Percentiles rank a stretch among this genome's conserved stretches.
Evolutionary conservation across 2,329 filamentous ascomycete genomes (phyloP).

Genomic region (Diplodia mutila): DNA sequence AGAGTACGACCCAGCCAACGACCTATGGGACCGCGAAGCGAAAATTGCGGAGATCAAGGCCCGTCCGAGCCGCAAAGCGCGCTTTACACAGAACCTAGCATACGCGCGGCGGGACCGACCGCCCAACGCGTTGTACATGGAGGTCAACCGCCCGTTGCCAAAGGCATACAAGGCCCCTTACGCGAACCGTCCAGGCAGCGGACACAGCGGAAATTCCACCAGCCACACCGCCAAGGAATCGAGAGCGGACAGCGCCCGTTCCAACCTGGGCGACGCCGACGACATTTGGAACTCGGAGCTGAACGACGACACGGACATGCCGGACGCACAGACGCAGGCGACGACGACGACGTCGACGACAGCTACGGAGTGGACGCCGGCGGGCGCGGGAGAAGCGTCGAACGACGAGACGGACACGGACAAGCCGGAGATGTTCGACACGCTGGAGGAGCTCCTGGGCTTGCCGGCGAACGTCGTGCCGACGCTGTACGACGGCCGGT

Average conservation of each 20-base stretch:
- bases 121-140: background rate
- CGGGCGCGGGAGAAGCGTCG: background rate
- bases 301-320: conserved; percentile 18
- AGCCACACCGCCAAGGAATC: background rate
- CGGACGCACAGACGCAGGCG: background rate
- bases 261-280: background rate
- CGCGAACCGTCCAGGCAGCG: background rate
- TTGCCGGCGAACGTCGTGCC: conserved; percentile 34
- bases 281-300: background rate
- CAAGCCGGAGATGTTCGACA: conserved; percentile 6
- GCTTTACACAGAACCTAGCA: background rate
- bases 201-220: background rate
- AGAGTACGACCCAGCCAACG: conserved; percentile 4
- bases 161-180: conserved; percentile 7
- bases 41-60: conserved; percentile 22
- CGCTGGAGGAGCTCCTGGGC: conserved; percentile 30
- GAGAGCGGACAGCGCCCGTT: background rate
- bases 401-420: background rate
- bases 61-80: conserved; percentile 12
- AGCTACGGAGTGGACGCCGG: background rate
- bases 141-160: conserved; percentile 2
- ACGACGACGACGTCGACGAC: background rate
- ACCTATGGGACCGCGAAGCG: conserved; percentile 7
- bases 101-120: background rate
- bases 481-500: conserved; percentile 33